These are phyloP conservation scores for Camelina neglecta DNA, from an alignment of 345 rosid genomes.

Conservation along the genomic window DNA sequence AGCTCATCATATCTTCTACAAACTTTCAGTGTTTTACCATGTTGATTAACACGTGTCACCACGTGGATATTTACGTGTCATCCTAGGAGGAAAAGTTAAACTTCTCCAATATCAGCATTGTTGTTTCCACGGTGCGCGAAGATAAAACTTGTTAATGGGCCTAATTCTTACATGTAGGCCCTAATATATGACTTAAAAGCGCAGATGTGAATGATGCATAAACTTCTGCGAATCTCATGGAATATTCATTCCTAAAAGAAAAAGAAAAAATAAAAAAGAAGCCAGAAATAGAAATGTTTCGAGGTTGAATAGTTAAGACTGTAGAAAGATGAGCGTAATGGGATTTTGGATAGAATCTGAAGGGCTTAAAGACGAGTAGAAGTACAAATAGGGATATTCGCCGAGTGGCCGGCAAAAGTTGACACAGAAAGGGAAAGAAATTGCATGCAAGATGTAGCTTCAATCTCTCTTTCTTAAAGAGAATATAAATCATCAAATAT, in stretches of 20 bases:
- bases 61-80: constrained; percentile 27
- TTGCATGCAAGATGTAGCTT: constrained; percentile 43
- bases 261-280: background rate
- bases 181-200: constrained; percentile 15
- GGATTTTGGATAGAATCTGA: constrained; percentile 26
- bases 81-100: background rate
- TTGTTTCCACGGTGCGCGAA: background rate
- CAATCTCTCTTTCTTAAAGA: constrained; percentile 35
- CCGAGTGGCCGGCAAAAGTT: constrained; percentile 48
- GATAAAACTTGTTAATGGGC: constrained; percentile 13
- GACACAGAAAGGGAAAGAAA: constrained; percentile 38
- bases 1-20: background rate
- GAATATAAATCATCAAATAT: constrained; percentile 19
- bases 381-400: constrained; percentile 38
- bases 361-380: constrained; percentile 30
- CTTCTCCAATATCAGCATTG: background rate
- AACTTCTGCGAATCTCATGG: constrained; percentile 30
- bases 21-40: background rate
- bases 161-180: constrained; percentile 14
- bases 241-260: constrained; percentile 13
- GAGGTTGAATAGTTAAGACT: constrained; percentile 12
- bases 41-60: constrained; percentile 26
- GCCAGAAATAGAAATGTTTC: constrained; percentile 32
- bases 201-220: background rate
- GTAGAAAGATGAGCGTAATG: constrained; percentile 23